These are phyloP conservation scores for Erythrophleum ivorense DNA, from an alignment of 331 rosid genomes.

Conservation along the genomic window DNA sequence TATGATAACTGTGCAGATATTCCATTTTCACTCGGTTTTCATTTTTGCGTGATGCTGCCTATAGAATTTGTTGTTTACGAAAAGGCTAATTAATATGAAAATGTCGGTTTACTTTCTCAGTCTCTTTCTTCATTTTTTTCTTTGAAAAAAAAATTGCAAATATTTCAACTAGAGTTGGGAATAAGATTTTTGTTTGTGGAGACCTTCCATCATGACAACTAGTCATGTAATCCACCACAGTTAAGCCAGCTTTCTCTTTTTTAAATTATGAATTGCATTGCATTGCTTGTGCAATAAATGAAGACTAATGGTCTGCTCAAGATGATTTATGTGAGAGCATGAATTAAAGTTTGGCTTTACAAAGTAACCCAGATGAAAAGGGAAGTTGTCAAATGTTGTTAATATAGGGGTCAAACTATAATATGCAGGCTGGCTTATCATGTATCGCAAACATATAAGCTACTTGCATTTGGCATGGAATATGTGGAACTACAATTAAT, in stretches of 20 bases:
- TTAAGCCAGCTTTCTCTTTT: neutral
- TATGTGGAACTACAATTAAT: neutral
- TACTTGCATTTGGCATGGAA: neutral
- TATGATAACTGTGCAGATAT: neutral
- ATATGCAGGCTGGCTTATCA: neutral
- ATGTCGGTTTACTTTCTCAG: neutral
- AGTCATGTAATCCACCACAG: neutral
- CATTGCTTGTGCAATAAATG: neutral
- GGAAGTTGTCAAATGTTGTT: neutral
- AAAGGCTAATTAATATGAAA: neutral
- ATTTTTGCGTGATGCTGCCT: neutral
- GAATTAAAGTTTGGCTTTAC: neutral
- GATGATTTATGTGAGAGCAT: neutral
- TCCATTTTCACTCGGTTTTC: neutral
- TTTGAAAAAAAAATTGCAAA: neutral
- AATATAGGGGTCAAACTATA: neutral
- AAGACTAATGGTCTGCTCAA: neutral
- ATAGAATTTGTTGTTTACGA: neutral
- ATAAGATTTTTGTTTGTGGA: neutral
- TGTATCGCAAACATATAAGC: neutral
- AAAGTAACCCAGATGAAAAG: neutral
- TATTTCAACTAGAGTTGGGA: neutral
- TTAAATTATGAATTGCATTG: neutral
- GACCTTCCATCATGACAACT: neutral
- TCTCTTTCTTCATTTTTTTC: neutral